Base-by-base conservation (phyloP, 2,329 filamentous ascomycete genomes). In the Alternaria arbusti region DNA sequence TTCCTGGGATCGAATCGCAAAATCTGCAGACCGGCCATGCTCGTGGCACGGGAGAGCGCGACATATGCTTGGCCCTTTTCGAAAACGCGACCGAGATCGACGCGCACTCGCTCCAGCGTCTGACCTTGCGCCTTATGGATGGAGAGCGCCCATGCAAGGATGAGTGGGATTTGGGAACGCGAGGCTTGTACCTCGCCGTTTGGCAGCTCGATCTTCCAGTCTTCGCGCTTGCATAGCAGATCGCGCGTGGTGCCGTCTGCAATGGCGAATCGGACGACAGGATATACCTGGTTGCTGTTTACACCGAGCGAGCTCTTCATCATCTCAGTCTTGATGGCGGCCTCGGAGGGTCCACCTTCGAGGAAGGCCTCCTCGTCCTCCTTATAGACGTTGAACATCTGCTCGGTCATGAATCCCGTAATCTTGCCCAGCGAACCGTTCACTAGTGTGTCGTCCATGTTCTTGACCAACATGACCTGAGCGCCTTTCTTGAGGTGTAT, bases 391-490 rank as follows among this genome's bases (percentile, higher is more conserved):
- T 86, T 86, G 68, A 90, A 91, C 26, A 84, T 87, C 46, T 83
- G 82, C 68, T 91, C 88, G 56, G 85, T 88, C 90, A 94, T 94
- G 79, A 97, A 97, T 6, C 86, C 88, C 12, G 90, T 86, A 5
- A 99, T 91, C 65, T 91, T 94, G 23, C 96, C 96, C 10, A 99
- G 85, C 0, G 95, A 97, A 5, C 96, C 96, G 75, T 99, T 99
- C 70, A 98, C 96, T 0, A 99, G 86, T 0, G 88, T 90, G 43
- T 97, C 93, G 75, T 99, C 96, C 82, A 98, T 90, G 73, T 99
- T 99, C 80, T 99, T 99, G 85, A 99, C 97, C n/a, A 99, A 84
- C 96, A 99, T 99, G 47, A 99, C 96, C 77, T 99, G 96, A 0
- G 96, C 93, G 10, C 94, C 93, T 66, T 96, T 90, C 79, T 97